Percentiles rank a stretch among this genome's conserved stretches.
phyloP scores from a whole-genome alignment of 2,329 filamentous ascomycete genomes.

The Cladosporium sp. region DNA sequence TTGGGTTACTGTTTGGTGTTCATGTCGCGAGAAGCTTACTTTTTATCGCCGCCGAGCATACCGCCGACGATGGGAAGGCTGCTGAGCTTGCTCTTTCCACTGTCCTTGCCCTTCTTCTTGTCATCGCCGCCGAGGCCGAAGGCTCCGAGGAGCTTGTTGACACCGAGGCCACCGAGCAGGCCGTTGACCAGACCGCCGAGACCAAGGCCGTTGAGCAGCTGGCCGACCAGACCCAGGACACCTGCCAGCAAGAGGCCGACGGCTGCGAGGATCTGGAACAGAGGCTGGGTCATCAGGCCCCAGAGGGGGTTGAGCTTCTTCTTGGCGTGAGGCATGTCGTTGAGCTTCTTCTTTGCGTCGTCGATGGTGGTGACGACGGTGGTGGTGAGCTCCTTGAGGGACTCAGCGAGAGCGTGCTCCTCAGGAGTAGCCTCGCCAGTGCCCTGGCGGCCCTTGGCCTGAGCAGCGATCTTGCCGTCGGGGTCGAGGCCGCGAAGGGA shows the following conservation, averaged over 20 bases:
- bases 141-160: slow-evolving; percentile 72
- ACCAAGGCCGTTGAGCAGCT: slow-evolving; percentile 76
- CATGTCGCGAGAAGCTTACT: slow-evolving; percentile 20
- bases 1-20: not conserved
- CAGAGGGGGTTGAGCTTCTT: slow-evolving; percentile 91
- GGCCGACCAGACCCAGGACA: slow-evolving; percentile 78
- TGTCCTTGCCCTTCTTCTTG: slow-evolving; percentile 48
- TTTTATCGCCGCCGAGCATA: slow-evolving; percentile 47
- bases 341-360: slow-evolving; percentile 81
- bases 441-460: slow-evolving; percentile 78
- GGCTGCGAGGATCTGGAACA: slow-evolving; percentile 89
- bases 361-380: slow-evolving; percentile 82
- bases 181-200: slow-evolving; percentile 79
- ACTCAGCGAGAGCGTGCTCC: slow-evolving; percentile 80
- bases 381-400: slow-evolving; percentile 81
- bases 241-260: slow-evolving; percentile 80
- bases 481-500: slow-evolving; percentile 85
- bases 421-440: slow-evolving; percentile 76
- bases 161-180: slow-evolving; percentile 72
- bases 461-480: slow-evolving; percentile 78
- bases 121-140: slow-evolving; percentile 63
- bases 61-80: slow-evolving; percentile 50
- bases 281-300: slow-evolving; percentile 76
- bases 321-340: slow-evolving; percentile 91
- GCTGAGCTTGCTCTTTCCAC: slow-evolving; percentile 35